Percentiles rank a stretch among this genome's conserved stretches.
These are phyloP conservation scores for Apiotrichum domesticum DNA, from an alignment of 1,284 basidiomycete species.

Conservation along the genomic window DNA sequence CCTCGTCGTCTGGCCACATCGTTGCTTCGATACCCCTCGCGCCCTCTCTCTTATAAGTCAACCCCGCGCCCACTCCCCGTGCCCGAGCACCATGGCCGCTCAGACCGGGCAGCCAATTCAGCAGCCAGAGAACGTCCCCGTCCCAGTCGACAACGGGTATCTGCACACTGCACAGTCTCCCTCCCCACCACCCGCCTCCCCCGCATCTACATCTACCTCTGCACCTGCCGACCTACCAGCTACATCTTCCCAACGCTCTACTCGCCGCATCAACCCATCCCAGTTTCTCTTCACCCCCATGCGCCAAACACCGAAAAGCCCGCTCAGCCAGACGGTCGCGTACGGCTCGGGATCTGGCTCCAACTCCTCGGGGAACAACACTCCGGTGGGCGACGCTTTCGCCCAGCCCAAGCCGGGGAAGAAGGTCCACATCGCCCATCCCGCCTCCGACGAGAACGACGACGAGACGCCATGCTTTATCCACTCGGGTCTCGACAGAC, in stretches of 20 bases:
- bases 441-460: slow-evolving; percentile 6
- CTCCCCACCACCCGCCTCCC: neutral
- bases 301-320: slow-evolving; percentile 31
- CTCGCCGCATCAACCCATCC: slow-evolving; percentile 3
- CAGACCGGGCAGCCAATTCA: neutral
- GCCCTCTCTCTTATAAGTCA: neutral
- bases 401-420: slow-evolving; percentile 2
- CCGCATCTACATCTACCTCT: neutral
- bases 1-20: too few relatives aligned
- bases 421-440: slow-evolving; percentile 12
- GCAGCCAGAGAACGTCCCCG: too few relatives aligned
- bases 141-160: neutral
- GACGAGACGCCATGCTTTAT: slow-evolving; percentile 44
- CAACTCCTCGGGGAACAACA: neutral
- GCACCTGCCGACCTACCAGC: neutral
- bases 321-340: slow-evolving; percentile 18
- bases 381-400: neutral
- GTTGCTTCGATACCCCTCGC: too few relatives aligned
- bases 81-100: neutral
- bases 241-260: too few relatives aligned
- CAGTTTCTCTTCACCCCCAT: slow-evolving; percentile 21
- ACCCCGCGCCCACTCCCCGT: neutral
- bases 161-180: neutral
- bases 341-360: neutral
- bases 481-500: slow-evolving; percentile 47